Percentiles rank a stretch among this genome's conserved stretches.
Evolutionary conservation across 441 rosid genomes (phyloP).

Genomic region (Macaranga tanarius): DNA sequence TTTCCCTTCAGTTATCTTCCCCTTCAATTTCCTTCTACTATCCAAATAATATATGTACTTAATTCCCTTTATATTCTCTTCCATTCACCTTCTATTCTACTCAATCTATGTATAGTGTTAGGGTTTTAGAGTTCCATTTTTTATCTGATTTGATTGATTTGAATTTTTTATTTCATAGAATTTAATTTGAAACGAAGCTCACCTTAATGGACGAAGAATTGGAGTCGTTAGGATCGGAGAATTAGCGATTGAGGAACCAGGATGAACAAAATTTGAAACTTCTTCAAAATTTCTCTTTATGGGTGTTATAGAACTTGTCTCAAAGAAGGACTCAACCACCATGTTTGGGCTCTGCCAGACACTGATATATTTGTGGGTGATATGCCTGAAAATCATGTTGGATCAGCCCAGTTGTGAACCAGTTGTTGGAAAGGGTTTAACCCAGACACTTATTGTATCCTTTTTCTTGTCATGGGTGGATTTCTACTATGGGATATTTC

Average conservation of each 20-base stretch:
- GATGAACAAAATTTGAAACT: conserved; percentile 74
- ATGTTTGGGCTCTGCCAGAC: conserved; percentile 34
- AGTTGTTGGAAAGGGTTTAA: conserved; percentile 77
- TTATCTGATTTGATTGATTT: too few relatives aligned
- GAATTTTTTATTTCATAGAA: too few relatives aligned
- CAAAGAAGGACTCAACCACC: conserved; percentile 37
- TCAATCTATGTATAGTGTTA: too few relatives aligned
- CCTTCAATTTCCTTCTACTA: too few relatives aligned
- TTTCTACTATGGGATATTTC: conserved; percentile 62
- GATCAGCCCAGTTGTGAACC: conserved; percentile 58
- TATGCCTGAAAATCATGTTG: conserved; percentile 45
- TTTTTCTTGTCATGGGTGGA: conserved; percentile 53
- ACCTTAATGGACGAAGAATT: conserved; percentile 38
- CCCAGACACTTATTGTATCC: conserved; percentile 62
- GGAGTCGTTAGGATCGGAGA: conserved; percentile 57
- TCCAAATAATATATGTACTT: too few relatives aligned
- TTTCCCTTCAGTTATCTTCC: too few relatives aligned
- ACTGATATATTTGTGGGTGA: conserved; percentile 29
- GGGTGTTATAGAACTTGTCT: conserved; percentile 56
- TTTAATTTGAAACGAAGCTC: conserved; percentile 16
- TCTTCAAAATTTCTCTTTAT: conserved; percentile 59
- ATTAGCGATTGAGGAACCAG: conserved; percentile 51
- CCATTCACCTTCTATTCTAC: too few relatives aligned
- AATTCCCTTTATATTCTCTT: too few relatives aligned
- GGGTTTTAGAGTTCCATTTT: too few relatives aligned